Percentiles rank a stretch among this genome's conserved stretches.
Conservation (phyloP, 2,329 filamentous ascomycete genomes). For the Cyanodermella asteris region DNA sequence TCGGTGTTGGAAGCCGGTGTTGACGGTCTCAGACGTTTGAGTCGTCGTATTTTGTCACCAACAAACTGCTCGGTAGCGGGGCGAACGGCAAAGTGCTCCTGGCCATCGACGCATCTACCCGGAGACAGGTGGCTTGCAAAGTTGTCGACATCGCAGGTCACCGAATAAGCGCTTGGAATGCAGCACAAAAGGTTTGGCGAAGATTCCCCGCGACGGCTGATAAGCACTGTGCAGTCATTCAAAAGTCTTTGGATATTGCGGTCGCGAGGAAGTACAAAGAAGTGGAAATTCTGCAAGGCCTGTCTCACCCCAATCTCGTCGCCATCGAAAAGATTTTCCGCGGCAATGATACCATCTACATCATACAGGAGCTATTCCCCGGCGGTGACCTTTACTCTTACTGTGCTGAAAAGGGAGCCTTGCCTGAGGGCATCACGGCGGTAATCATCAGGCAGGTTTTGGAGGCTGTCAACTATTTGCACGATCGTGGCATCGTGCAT, state of each 20-base stretch:
- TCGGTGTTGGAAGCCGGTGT: too few relatives aligned
- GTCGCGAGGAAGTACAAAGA: too few relatives aligned
- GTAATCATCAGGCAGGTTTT: conserved; percentile 33
- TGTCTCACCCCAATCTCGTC: conserved; percentile 34
- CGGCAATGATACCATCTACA: conserved; percentile 31
- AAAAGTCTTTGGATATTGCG: too few relatives aligned
- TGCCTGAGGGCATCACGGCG: conserved; percentile 29
- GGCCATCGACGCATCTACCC: conserved; percentile 15
- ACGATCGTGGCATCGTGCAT: conserved; percentile 33
- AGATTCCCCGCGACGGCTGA: too few relatives aligned
- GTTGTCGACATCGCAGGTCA: conserved; percentile 22
- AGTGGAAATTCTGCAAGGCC: neutral
- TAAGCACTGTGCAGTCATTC: too few relatives aligned
- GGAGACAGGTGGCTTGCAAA: conserved; percentile 23
- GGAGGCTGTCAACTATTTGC: conserved; percentile 35
- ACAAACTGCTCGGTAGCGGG: conserved; percentile 19
- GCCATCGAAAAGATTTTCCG: conserved; percentile 32
- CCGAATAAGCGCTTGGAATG: too few relatives aligned
- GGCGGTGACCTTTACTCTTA: conserved; percentile 40
- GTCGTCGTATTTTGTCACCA: conserved; percentile 18
- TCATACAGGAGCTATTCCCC: conserved; percentile 37
- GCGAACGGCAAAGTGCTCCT: conserved; percentile 21
- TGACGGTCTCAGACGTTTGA: too few relatives aligned
- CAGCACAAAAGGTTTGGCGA: neutral
- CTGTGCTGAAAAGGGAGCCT: conserved; percentile 24